phyloP scores from a whole-genome alignment of 2,329 filamentous ascomycete genomes.

The Zasmidium cellare region DNA sequence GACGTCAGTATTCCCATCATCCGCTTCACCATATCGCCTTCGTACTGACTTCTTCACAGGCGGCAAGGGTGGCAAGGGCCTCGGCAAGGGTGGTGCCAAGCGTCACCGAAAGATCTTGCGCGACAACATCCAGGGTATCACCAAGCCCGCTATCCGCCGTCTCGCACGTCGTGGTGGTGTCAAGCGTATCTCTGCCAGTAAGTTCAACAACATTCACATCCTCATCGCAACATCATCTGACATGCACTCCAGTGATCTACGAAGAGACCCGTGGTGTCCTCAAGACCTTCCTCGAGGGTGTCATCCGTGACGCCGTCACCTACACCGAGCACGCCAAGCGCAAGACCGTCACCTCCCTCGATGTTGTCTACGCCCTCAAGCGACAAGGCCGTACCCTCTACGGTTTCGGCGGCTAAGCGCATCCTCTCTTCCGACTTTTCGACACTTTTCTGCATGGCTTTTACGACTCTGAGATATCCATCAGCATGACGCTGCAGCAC shows the following conservation, averaged over 20 bases:
- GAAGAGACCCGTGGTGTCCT: conserved; percentile 80
- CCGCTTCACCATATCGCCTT: conserved; percentile 15
- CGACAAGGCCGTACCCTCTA: conserved; percentile 66
- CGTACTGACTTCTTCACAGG: conserved; percentile 53
- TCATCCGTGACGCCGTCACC: conserved; percentile 77
- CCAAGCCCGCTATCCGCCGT: conserved; percentile 97
- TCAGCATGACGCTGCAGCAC: conserved; percentile 34
- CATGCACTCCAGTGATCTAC: conserved; percentile 65
- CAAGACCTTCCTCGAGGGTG: conserved; percentile 80
- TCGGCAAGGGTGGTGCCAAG: conserved; percentile 98
- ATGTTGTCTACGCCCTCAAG: conserved; percentile 65
- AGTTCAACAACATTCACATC: conserved; percentile 24
- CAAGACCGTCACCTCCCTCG: conserved; percentile 67
- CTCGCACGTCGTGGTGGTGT: conserved; percentile 98
- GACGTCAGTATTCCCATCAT: conserved; percentile 44
- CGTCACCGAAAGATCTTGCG: conserved; percentile 98
- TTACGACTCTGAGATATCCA: conserved; percentile 37
- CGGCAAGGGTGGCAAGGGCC: conserved; percentile 95
- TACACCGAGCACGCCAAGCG: conserved; percentile 83
- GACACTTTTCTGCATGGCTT: conserved; percentile 32
- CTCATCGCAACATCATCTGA: conserved; percentile 21
- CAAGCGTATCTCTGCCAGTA: conserved; percentile 98
- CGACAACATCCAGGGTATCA: conserved; percentile 99
- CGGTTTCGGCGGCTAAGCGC: conserved; percentile 65
- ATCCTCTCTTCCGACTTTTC: conserved; percentile 25